A percentile compares a stretch with the other conserved stretches of the same genome.
These are phyloP conservation scores for Neolentinus lepideus DNA, from an alignment of 1,284 basidiomycete genomes.

Conservation along the genomic window DNA sequence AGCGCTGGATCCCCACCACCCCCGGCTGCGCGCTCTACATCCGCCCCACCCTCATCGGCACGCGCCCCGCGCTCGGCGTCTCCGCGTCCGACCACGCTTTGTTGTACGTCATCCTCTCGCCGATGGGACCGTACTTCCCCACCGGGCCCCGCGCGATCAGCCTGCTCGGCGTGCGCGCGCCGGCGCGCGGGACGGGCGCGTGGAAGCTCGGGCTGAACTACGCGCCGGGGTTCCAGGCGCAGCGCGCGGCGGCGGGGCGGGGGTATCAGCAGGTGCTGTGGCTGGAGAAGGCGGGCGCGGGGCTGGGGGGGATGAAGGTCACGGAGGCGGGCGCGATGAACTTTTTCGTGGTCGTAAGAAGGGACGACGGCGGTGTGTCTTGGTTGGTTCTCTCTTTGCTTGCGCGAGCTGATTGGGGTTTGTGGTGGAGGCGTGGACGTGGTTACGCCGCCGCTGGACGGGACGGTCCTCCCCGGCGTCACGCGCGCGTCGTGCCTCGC, in stretches of 20 bases:
- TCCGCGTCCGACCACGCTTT: slow-evolving; percentile 61
- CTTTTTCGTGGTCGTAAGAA: slow-evolving; percentile 45
- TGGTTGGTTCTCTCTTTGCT: slow-evolving; percentile 6
- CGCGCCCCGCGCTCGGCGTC: slow-evolving; percentile 66
- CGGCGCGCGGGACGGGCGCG: slow-evolving; percentile 66
- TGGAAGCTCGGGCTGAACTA: slow-evolving; percentile 71
- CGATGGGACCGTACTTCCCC: slow-evolving; percentile 69
- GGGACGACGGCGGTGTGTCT: slow-evolving; percentile 35
- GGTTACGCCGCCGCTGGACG: slow-evolving; percentile 71
- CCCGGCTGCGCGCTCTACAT: slow-evolving; percentile 75
- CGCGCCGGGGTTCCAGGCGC: slow-evolving; percentile 59
- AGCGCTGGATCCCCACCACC: slow-evolving; percentile 67
- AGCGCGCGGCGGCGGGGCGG: slow-evolving; percentile 48
- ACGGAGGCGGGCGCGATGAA: slow-evolving; percentile 60
- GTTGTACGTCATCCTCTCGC: slow-evolving; percentile 65
- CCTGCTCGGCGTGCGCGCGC: slow-evolving; percentile 59
- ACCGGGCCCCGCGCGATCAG: slow-evolving; percentile 27
- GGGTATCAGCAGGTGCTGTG: slow-evolving; percentile 73
- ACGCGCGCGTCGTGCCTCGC: slow-evolving; percentile 69
- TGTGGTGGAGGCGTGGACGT: slow-evolving; percentile 45
- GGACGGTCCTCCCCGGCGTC: slow-evolving; percentile 67
- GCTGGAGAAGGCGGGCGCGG: slow-evolving; percentile 27
- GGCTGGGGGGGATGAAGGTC: slow-evolving; percentile 15
- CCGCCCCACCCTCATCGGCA: slow-evolving; percentile 80
- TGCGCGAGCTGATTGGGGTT: not conserved